These are phyloP conservation scores for Phylloporus rhodoxanthus DNA, from an alignment of 768 basidiomycete species.

Conservation along the genomic window DNA sequence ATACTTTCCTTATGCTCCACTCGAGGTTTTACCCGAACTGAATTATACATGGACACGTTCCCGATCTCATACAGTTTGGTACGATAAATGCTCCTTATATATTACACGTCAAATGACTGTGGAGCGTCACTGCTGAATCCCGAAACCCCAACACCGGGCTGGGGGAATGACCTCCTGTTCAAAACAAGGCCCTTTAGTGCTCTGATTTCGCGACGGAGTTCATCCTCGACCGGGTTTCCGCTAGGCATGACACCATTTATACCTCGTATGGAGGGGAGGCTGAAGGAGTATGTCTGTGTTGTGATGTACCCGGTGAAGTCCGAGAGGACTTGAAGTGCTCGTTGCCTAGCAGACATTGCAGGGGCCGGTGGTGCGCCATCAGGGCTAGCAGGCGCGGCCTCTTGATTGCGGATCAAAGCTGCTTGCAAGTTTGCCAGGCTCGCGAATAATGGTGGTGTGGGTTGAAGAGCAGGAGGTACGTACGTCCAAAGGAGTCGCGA, in stretches of 20 bases:
- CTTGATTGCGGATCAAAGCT: conserved; percentile 18
- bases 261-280: conserved; percentile 13
- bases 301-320: conserved; percentile 79
- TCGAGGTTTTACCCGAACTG: not conserved
- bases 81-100: not conserved
- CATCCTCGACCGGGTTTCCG: conserved; percentile 44
- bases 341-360: conserved; percentile 41
- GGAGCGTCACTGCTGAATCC: conserved; percentile 6
- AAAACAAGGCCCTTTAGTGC: conserved; percentile 75
- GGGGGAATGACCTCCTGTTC: conserved; percentile 49
- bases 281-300: conserved; percentile 54
- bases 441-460: conserved; percentile 27
- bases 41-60: not conserved
- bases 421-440: conserved; percentile 17
- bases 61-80: not conserved
- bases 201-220: conserved; percentile 66
- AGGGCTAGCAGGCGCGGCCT: conserved; percentile 9
- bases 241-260: conserved; percentile 13
- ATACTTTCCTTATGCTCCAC: not conserved
- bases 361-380: conserved; percentile 2
- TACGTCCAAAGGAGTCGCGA: conserved; percentile 37
- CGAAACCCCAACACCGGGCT: not conserved
- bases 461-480: conserved; percentile 23
- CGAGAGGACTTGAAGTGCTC: conserved; percentile 58
- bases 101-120: not conserved